Evolutionary conservation across 140 eudicot species (phyloP), one percentile per base, ranked within the genome.

Genomic region (Flaveria floridana): DNA sequence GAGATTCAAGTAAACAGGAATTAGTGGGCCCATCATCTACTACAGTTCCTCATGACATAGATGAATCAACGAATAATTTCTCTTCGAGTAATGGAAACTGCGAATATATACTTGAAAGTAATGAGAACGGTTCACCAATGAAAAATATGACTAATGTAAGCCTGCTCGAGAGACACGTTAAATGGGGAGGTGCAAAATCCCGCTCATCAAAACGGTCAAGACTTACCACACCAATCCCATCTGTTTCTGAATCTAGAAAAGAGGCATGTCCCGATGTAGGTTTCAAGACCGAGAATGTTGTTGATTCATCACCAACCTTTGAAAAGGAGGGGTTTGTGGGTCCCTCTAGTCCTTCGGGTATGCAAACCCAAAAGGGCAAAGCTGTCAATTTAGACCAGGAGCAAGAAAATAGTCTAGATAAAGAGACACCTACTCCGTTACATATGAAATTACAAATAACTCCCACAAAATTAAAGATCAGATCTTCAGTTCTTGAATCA

Each of bases 111-210:
- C 63, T 74, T 64, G 85, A 80, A 71, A 79, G 50, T 68, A 82
- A 77, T 69, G 84, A 73, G 68, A 69, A 59, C 39, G 87, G 72
- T 28, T 71, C 80, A 28, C 59, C 77, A 44, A 39, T 61, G 59
- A 85, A 72, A 46, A 70, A 41, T 74, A 71, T 65, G 62, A 28
- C 68, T 61, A 78, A 71, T 81, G 68, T 79, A 48, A 84, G 81
- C 75, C 81, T 91, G 62, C 85, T 86, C 30, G 91, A 82, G 80
- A 87, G 86, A 34, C 75, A 81, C 7, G 82, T 90, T 77, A 82
- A 59, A 79, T 94, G 99, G 99, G 99, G 97, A 21, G 89, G 94
- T 71, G 90, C 86, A 65, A 90, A 73, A 73, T 65, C 95, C 65
- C 99, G 99, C 50, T 83, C 97, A 21, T 65, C 86, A 57, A 94